Conservation (phyloP, 805 yeast genomes). For the Candida methanosorbosa region DNA sequence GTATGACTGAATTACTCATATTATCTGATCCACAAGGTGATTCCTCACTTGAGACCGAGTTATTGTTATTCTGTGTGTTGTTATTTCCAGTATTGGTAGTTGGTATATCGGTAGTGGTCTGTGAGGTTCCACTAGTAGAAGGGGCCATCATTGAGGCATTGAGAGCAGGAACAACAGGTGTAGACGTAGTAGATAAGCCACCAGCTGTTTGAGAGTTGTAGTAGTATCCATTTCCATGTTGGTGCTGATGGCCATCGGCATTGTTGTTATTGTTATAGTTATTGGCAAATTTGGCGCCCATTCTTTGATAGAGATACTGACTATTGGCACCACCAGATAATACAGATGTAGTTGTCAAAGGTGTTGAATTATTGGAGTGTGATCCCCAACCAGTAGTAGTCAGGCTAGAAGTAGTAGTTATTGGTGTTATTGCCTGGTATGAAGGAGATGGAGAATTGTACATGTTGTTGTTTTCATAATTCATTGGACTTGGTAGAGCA, state of each 20-base stretch:
- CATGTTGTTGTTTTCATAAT: constrained; percentile 1
- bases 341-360: too few species aligned
- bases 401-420: background rate
- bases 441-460: constrained; percentile 5
- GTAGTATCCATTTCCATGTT: too few species aligned
- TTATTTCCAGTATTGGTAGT: background rate
- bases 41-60: too few species aligned
- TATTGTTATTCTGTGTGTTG: too few species aligned
- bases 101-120: background rate
- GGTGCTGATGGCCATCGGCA: background rate
- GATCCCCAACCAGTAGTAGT: background rate
- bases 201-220: too few species aligned
- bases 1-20: constrained; percentile 5
- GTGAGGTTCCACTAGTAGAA: background rate
- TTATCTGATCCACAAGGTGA: too few species aligned
- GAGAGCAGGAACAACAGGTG: background rate
- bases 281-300: background rate
- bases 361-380: too few species aligned
- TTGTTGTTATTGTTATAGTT: background rate
- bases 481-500: constrained; percentile 4
- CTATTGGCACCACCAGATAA: too few species aligned
- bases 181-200: background rate
- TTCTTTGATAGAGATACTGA: constrained; percentile 1
- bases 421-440: background rate
- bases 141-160: background rate